Evolutionary conservation across 257 asterid genomes (phyloP), one percentile per base, ranked within the genome.

Genomic region (Orobanche coerulescens): DNA sequence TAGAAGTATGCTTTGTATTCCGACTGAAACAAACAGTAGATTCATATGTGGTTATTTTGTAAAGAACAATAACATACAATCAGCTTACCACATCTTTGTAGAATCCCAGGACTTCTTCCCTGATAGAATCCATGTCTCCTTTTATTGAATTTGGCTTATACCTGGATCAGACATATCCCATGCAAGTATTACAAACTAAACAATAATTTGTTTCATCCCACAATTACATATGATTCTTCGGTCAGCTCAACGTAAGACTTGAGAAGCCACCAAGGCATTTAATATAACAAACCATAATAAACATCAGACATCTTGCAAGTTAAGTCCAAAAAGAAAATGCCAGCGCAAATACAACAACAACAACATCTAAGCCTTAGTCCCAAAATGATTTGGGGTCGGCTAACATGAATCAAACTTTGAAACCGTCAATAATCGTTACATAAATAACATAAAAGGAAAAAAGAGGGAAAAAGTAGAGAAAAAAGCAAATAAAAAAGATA

Each of bases 71-170:
- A 66, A 31, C 42, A 39, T 48, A 50, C 15, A 19, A 15, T 19
- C 20, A 58, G 62, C 80, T 73, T 73, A 82, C 95, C 80, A 70
- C 46, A 44, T 73, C 54, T 68, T 61, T 71, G 72, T 89, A 93
- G 77, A 84, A 93, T 15, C 52, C 73, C 74, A 77, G 64, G 64
- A 93, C 97, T 5, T 93, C 97, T 24, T 75, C 69, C 75, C 97
- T 79, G 58, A 89, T 74, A 1, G 99, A 93, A 77, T 93, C 99
- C 95, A 89, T 69, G 68, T 89, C 96, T 64, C 97, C 97, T 75
- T 86, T 93, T 48, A 93, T 86, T 39, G 71, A 73, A 74, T 84
- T 89, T 43, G 97, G 99, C 73, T 77, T 83, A 68, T 78, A 88
- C 89, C 98, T 88, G 75, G 46, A 73, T 57, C 64, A 71, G 12